Base-by-base conservation (phyloP, 768 basidiomycete species). In the Boletus rubescentipes region DNA sequence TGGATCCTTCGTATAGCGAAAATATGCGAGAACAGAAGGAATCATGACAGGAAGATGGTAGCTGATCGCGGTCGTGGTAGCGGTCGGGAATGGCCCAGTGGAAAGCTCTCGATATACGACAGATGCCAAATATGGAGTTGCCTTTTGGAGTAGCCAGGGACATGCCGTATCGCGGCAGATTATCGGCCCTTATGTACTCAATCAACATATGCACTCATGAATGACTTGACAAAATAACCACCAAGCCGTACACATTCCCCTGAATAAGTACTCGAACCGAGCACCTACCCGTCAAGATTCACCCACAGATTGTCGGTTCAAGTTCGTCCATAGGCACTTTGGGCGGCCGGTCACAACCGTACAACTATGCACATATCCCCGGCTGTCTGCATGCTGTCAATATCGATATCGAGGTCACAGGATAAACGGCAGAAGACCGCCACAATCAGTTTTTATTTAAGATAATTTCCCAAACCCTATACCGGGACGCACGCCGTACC, bases 101-200 rank as follows among this genome's bases (percentile, higher is more conserved):
- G 7, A 49, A 39, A 21, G n/a, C 23, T 4, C 38, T 38, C 49
- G 44, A 41, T 49, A 66, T 56, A 60, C 55, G 40, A 60, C 44
- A 46, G 29, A 57, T 59, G 26, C 62, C 46, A 64, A 51, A 54
- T 55, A 36, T 5, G 64, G 62, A 39, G 1, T 61, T 69, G 35
- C 67, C 70, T 63, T 63, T 69, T 65, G 15, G 26, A 31, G 67
- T 40, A 51, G 18, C 23, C 58, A 55, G 65, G 54, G 54, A 48
- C 44, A 52, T 71, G 60, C 69, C 67, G 65, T 66, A 64, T 47
- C 53, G 56, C 64, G 54, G 64, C 57, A 68, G 46, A 54, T 42
- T 54, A 68, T 67, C 57, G 66, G 67, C 49, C 38, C 46, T 68
- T 66, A 51, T 66, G 64, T 68, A 66, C 57, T 46, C 57, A 44